Evolutionary conservation across 139 green algal genomes (phyloP), one percentile per base, ranked within the genome.

Genomic region (Chlamydomonas applanata): DNA sequence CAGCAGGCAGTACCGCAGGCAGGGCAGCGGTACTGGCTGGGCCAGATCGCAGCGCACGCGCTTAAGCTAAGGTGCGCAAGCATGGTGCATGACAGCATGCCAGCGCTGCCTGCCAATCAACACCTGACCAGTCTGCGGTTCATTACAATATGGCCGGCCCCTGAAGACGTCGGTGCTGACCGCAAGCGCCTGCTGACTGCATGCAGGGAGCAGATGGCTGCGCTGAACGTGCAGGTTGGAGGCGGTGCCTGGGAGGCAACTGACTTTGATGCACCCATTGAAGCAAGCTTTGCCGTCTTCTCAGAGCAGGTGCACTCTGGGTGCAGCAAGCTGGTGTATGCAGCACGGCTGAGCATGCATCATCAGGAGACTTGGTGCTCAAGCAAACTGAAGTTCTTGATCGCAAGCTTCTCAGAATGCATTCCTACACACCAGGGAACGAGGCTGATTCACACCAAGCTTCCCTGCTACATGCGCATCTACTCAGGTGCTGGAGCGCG

Each of bases 401-500:
- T 49, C 40, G 11, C 7, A 49, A 49, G n/a, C n/a, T n/a, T n/a
- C n/a, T n/a, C n/a, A n/a, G n/a, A n/a, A n/a, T n/a, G n/a, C n/a
- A n/a, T n/a, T n/a, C n/a, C n/a, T n/a, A n/a, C n/a, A n/a, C n/a
- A n/a, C n/a, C n/a, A n/a, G n/a, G n/a, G n/a, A n/a, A n/a, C n/a
- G n/a, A n/a, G n/a, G n/a, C n/a, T n/a, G n/a, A n/a, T n/a, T n/a
- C n/a, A n/a, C n/a, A n/a, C n/a, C n/a, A n/a, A n/a, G n/a, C n/a
- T n/a, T 49, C 7, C 40, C 40, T 19, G 7, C 7, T 49, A 49
- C 11, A 49, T 49, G 11, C 40, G 46, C 24, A 71, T 11, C 40
- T 11, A 49, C 40, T 3, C 65, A 88, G 0, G 57, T 92, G 1
- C 16, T 87, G 59, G 87, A 91, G 70, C 30, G 84, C 56, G 79